Base-by-base conservation (phyloP, 306 rosid genomes). In the Lathyrus sativus region DNA sequence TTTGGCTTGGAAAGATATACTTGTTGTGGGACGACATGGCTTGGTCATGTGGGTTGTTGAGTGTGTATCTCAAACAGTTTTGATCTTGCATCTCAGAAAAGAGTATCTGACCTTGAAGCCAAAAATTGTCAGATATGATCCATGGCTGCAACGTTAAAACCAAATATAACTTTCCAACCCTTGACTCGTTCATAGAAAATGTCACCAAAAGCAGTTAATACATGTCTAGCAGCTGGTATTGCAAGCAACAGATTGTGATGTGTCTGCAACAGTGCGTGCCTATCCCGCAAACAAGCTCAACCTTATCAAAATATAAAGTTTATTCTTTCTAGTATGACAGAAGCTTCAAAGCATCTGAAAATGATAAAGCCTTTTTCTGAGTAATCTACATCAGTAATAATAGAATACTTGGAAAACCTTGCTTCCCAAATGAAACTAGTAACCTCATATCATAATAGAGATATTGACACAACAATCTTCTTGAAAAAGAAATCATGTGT, bases 81-180 rank as follows among this genome's bases (percentile, higher is more conserved):
- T 24, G 88, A 73, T 70, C 79, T 90, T 26, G 95, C 98, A 72
- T 88, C 96, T 41, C 60, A 84, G 61, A 90, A 93, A 31, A 83
- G 81, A 46, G 90, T 91, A 77, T 88, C 95, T 13, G 98, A 90
- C 53, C 89, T 90, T 53, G 83, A 84, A 68, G 93, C 87, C 91
- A 82, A 80, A 81, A 90, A 59, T 86, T 93, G 93, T 93, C 86
- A 93, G 33, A 93, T 75, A 84, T 93, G 98, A 79, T 90, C 96
- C 91, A 93, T 90, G n/a, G 91, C 98, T 24, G 98, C 98, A 67
- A 93, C 88, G 73, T 90, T 90, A 86, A 85, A 86, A 74, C 98
- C 96, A 70, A 86, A 73, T 7, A 82, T 82, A 78, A 90, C 97
- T 71, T 90, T 90, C 85, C 86, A 88, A 79, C 78, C 98, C 98